Evolutionary conservation across 179 eudicot genomes (phyloP), one percentile per base, ranked within the genome.

Genomic region (Gypsophila paniculata): DNA sequence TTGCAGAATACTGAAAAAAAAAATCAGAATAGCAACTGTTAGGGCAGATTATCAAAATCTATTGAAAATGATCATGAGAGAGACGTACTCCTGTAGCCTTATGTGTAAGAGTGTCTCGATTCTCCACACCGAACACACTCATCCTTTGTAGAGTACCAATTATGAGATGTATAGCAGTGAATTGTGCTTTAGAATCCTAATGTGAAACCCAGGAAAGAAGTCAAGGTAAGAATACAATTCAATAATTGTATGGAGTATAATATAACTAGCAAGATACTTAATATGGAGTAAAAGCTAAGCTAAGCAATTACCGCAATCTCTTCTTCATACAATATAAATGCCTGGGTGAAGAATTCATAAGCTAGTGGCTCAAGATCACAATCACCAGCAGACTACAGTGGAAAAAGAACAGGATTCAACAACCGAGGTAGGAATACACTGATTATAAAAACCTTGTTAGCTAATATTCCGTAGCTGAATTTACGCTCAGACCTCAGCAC

Each of bases 351-450:
- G 70, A 89, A 90, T 65, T 93, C 98, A 82, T 93, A 93, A 44
- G 98, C 98, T 64, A 93, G 82, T 61, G 93, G 96, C 78, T 93
- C 98, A 71, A 93, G 87, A 75, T 91, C 97, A 74, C 93, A 93
- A 72, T 89, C 98, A 83, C 87, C 88, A 71, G 98, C 97, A 67
- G 93, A 96, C 98, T 93, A 86, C 48, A 61, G 66, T 62, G 54
- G 23, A 70, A 42, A 69, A 77, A 46, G 15, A 77, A 42, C 42
- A 9, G 44, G 54, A 51, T 42, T 66, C 32, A 32, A 66, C 39
- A 70, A 42, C 55, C 52, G 73, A 70, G 53, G 25, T 23, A 65
- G 49, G 52, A 29, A 51, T 52, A 49, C 63, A 29, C 36, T 72
- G 71, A 71, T 34, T 26, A 39, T 29, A 59, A 69, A 5, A 55